Conservation (phyloP, 1,284 basidiomycete species). For the Ganoderma lucidum region DNA sequence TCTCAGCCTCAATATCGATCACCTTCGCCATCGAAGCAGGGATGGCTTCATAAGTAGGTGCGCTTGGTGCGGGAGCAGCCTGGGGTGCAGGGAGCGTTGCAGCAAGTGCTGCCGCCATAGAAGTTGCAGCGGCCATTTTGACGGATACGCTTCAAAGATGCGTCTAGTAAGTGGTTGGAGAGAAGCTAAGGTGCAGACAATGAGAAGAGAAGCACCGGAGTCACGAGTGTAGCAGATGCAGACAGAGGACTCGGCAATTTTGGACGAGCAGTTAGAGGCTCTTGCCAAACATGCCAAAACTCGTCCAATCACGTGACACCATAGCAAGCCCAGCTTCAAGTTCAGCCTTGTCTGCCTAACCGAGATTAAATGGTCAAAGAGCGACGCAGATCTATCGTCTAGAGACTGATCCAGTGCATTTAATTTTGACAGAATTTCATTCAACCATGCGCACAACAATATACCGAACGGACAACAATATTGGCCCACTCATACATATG, state of each 20-base stretch:
- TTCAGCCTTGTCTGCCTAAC: background rate
- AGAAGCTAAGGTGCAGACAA: background rate
- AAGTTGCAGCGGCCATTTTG: constrained; percentile 70
- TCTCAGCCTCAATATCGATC: constrained; percentile 90
- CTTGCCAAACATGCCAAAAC: constrained; percentile 39
- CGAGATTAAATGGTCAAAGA: background rate
- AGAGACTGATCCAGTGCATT: background rate
- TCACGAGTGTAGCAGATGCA: constrained; percentile 9
- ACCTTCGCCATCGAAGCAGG: constrained; percentile 90
- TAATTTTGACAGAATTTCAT: background rate
- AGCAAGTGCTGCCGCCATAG: constrained; percentile 90
- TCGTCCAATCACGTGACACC: constrained; percentile 30
- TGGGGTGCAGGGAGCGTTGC: constrained; percentile 80
- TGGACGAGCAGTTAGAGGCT: constrained; percentile 29
- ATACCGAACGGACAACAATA: no score
- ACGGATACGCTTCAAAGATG: background rate
- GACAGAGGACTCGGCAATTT: constrained; percentile 22
- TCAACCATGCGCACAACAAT: background rate
- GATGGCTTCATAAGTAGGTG: constrained; percentile 80
- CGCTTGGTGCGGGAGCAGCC: constrained; percentile 62
- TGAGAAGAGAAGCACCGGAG: background rate
- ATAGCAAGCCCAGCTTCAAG: background rate
- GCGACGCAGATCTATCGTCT: background rate
- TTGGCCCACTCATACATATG: no score
- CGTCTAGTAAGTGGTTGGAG: constrained; percentile 8